Evolutionary conservation across 352 stramenopile species (phyloP).

Genomic region (Globisporangium spiculum): DNA sequence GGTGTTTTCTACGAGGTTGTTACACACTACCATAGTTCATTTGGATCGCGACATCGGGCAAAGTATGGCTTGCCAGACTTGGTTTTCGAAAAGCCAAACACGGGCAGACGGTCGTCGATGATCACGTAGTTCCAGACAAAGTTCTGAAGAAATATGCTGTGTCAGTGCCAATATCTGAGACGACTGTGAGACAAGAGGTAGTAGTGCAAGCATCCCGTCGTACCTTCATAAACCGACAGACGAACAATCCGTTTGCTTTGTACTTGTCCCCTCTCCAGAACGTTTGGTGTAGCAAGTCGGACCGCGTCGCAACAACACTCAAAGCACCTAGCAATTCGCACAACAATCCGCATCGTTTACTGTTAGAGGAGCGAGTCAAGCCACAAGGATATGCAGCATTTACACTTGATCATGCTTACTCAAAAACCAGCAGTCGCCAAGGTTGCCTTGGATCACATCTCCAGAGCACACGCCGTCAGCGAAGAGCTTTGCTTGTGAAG

Average conservation of each 20-base stretch:
- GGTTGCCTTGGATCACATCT: constrained; percentile 87
- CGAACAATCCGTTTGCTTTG: constrained; percentile 78
- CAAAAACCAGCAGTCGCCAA: constrained; percentile 93
- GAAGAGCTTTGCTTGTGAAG: constrained; percentile 70
- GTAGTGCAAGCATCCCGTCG: neutral
- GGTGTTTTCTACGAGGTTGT: neutral
- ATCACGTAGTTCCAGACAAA: constrained; percentile 91
- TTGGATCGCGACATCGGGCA: constrained; percentile 75
- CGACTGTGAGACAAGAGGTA: neutral
- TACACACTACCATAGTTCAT: constrained; percentile 78
- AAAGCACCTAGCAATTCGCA: constrained; percentile 60
- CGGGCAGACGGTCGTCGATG: constrained; percentile 85
- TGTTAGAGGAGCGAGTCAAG: neutral
- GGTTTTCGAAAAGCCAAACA: constrained; percentile 83
- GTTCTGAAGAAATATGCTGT: constrained; percentile 40
- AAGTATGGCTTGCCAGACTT: constrained; percentile 83
- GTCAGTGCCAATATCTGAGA: neutral
- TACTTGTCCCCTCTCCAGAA: constrained; percentile 77
- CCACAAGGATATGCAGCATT: neutral
- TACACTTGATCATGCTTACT: constrained; percentile 31
- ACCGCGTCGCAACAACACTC: constrained; percentile 81
- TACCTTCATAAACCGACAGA: constrained; percentile 93
- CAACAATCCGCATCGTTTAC: neutral
- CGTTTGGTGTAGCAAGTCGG: constrained; percentile 72
- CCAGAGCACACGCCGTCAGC: constrained; percentile 67